phyloP scores from a whole-genome alignment of 805 yeast genomes.

The Jamesozyma piceae region DNA sequence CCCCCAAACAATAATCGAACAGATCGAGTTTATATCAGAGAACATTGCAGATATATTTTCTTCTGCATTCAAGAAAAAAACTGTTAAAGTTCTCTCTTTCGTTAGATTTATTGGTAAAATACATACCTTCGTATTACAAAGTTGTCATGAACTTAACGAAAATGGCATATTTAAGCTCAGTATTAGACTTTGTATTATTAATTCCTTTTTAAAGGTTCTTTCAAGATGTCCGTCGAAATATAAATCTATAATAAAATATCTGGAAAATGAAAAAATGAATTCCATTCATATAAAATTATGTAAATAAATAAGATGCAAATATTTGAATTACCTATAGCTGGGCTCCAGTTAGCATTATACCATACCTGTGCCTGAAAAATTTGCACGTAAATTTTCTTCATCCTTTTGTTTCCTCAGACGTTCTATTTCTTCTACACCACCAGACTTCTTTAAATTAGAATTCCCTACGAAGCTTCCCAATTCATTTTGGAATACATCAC shows the following conservation, averaged over 20 bases:
- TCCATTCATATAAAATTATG: neutral
- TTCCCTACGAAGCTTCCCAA: constrained; percentile 77
- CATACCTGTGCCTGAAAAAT: constrained; percentile 24
- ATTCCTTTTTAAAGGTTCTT: neutral
- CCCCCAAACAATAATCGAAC: constrained; percentile 1
- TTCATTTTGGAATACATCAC: constrained; percentile 73
- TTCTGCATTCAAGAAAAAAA: constrained; percentile 2
- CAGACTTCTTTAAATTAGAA: constrained; percentile 64
- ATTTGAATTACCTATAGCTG: too few species aligned
- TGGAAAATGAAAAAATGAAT: neutral
- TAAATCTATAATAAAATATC: neutral
- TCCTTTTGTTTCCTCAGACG: constrained; percentile 57
- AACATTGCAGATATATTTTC: constrained; percentile 4
- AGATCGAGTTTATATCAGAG: constrained; percentile 4
- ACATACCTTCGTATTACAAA: neutral
- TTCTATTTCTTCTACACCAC: constrained; percentile 85
- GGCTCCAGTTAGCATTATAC: too few species aligned
- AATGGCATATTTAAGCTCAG: too few species aligned
- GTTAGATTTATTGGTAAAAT: neutral
- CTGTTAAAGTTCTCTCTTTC: neutral
- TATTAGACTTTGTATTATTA: neutral
- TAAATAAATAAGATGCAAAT: too few species aligned
- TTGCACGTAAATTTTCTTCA: constrained; percentile 54
- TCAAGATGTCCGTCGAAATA: neutral
- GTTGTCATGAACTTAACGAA: neutral